These are phyloP conservation scores for Fusarium subtropicale DNA, from an alignment of 2,329 filamentous ascomycete genomes.

Conservation along the genomic window DNA sequence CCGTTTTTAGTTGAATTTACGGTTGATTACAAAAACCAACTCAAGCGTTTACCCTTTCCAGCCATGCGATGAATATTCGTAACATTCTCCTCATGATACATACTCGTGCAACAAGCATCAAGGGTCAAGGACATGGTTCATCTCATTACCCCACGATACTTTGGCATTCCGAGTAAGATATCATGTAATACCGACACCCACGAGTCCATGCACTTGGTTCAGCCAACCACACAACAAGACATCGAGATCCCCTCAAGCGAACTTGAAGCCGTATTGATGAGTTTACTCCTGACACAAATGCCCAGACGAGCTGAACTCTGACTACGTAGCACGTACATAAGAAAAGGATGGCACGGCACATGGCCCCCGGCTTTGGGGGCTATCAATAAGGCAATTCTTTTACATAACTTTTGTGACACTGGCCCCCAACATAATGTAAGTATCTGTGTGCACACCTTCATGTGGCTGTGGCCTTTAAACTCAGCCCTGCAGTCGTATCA, in stretches of 20 bases:
- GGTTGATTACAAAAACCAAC: background rate
- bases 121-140: background rate
- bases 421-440: background rate
- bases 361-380: conserved; percentile 11
- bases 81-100: background rate
- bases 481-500: background rate
- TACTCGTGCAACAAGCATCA: background rate
- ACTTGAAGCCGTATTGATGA: background rate
- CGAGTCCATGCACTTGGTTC: background rate
- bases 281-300: background rate
- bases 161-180: background rate
- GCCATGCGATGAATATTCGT: background rate
- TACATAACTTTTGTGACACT: conserved; percentile 1
- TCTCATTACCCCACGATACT: background rate
- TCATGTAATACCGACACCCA: background rate
- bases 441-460: background rate
- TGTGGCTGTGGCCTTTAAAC: background rate
- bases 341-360: background rate
- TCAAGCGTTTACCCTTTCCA: background rate
- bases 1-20: background rate
- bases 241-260: background rate
- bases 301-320: conserved; percentile 6
- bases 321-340: background rate
- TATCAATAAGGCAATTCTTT: background rate
- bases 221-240: background rate